These are phyloP conservation scores for Sclerotinia spermophila DNA, from an alignment of 2,329 filamentous ascomycete species.

Conservation along the genomic window DNA sequence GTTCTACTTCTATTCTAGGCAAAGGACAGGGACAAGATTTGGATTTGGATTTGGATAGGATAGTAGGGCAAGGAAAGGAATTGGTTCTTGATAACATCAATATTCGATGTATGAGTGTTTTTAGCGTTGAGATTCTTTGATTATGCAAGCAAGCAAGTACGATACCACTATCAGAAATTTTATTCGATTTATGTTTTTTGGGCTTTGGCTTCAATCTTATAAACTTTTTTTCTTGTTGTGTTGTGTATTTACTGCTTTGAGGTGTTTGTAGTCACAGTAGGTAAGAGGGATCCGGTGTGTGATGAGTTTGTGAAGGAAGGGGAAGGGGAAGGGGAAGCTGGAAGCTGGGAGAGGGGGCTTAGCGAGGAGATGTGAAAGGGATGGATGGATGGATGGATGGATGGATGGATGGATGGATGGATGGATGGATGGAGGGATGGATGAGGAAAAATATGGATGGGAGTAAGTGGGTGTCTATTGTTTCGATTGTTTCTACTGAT, in stretches of 20 bases:
- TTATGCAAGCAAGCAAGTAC: background rate
- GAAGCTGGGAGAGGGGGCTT: background rate
- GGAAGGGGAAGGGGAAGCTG: too few relatives aligned
- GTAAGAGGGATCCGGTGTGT: too few relatives aligned
- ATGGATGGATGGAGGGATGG: background rate
- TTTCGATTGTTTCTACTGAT: too few relatives aligned
- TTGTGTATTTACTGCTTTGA: too few relatives aligned
- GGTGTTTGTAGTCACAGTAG: too few relatives aligned
- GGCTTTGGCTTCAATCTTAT: background rate
- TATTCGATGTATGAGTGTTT: background rate
- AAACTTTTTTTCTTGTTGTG: background rate
- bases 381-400: background rate
- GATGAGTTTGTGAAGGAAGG: background rate
- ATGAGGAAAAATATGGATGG: background rate
- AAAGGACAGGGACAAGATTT: background rate
- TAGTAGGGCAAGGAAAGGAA: too few relatives aligned
- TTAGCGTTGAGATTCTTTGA: background rate
- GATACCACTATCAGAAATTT: conserved; percentile 8
- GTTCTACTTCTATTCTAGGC: background rate
- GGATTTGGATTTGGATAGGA: background rate
- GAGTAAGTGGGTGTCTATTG: too few relatives aligned
- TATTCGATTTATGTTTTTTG: background rate
- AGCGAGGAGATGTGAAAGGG: too few relatives aligned
- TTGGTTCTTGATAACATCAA: background rate
- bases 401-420: background rate